Evolutionary conservation across 2,329 filamentous ascomycete genomes (phyloP).

Genomic region (Fusarium sp.): DNA sequence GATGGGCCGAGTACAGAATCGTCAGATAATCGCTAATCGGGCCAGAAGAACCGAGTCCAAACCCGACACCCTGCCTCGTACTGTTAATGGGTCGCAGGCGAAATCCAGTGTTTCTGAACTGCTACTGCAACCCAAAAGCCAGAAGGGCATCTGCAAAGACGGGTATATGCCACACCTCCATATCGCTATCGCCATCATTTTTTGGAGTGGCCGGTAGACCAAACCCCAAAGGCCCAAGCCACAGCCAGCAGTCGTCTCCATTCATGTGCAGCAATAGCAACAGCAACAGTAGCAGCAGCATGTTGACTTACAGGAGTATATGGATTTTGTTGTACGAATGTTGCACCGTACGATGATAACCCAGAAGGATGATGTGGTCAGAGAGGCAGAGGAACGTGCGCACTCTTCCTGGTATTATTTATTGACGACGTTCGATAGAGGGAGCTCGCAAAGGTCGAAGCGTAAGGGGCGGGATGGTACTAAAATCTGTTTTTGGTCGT

Average conservation of each 20-base stretch:
- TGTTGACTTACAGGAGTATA: conserved; percentile 37
- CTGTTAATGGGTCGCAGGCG: not conserved
- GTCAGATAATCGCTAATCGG: conserved; percentile 35
- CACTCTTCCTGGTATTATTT: conserved; percentile 30
- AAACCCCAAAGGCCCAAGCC: conserved; percentile 23
- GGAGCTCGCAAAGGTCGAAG: conserved; percentile 22
- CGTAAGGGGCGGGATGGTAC: conserved; percentile 11
- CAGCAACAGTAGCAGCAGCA: conserved; percentile 19
- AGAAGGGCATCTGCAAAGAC: conserved; percentile 23
- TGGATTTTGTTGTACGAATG: conserved; percentile 38
- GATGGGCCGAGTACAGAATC: conserved; percentile 33
- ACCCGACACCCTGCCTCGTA: not conserved
- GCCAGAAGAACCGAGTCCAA: conserved; percentile 26
- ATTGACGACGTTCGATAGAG: conserved; percentile 30
- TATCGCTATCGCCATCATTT: conserved; percentile 9
- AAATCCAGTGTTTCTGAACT: not conserved
- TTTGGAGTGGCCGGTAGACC: conserved; percentile 7
- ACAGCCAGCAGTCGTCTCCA: conserved; percentile 27
- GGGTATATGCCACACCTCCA: conserved; percentile 25
- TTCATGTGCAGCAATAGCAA: conserved; percentile 29
- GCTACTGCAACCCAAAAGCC: conserved; percentile 1
- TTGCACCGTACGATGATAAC: conserved; percentile 43
- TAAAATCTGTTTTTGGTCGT: conserved; percentile 12
- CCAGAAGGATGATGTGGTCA: conserved; percentile 39
- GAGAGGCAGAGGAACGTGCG: conserved; percentile 41